A percentile compares a stretch with the other conserved stretches of the same genome.
phyloP scores from a whole-genome alignment of 345 rosid genomes.

The Eucalyptus sp. region DNA sequence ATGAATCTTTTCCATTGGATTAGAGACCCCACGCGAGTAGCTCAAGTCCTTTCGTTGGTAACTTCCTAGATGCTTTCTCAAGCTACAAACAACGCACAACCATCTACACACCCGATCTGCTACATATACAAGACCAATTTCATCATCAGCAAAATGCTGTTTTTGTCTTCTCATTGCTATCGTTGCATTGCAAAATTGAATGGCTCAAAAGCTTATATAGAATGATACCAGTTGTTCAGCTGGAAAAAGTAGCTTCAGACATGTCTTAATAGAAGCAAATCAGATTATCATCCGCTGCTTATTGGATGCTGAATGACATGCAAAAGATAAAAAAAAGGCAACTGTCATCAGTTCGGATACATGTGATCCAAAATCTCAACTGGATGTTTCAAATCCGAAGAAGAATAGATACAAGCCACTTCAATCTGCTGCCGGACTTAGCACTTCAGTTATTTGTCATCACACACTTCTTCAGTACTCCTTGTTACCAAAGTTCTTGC shows the following conservation, averaged over 20 bases:
- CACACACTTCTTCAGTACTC: slow-evolving; percentile 28
- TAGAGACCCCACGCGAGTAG: not conserved
- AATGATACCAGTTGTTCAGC: not conserved
- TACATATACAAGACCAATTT: not conserved
- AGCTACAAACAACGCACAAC: not conserved
- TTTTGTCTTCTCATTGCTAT: not conserved
- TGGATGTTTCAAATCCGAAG: not conserved
- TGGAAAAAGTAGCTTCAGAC: not conserved
- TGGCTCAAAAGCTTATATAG: not conserved
- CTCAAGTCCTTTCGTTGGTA: too few relatives aligned
- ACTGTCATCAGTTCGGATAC: not conserved
- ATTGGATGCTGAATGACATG: not conserved
- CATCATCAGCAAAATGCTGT: not conserved
- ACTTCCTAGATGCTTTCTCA: not conserved
- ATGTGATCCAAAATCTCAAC: not conserved
- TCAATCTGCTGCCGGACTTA: not conserved
- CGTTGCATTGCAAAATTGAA: not conserved
- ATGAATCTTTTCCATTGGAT: not conserved
- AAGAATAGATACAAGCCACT: not conserved
- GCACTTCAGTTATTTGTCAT: not conserved
- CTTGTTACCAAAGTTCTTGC: slow-evolving; percentile 44
- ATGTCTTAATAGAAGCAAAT: not conserved
- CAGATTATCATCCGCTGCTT: not conserved
- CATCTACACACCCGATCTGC: not conserved
- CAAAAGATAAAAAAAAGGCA: not conserved